Base-by-base conservation (phyloP, 345 rosid genomes). In the Xanthoceras sorbifolium region DNA sequence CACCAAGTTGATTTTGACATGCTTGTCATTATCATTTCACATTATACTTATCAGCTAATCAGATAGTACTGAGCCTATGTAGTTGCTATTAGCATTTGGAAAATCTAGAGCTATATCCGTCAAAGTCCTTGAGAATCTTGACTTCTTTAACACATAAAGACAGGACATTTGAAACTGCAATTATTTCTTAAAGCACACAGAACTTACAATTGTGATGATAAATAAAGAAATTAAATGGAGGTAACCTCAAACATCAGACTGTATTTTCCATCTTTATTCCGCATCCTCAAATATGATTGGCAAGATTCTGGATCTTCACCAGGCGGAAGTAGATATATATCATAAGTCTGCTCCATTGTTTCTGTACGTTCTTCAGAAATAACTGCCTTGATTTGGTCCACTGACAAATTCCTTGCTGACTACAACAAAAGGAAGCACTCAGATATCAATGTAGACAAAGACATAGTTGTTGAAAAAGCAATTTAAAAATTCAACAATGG, bases 201-300 rank as follows among this genome's bases (percentile, higher is more conserved):
- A 54, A 61, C 6, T 11, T 57, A 15, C 38, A 68, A n/a, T 48
- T 38, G 20, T 3, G 8, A 65, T 66, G 7, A n/a, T 22, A 74
- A 31, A 54, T 31, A 50, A 69, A 74, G 44, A 55, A 50, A 67
- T 78, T 78, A 61, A 36, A 22, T 18, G 61, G 64, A 72, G 34
- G 92, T 78, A 78, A 97, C 99, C 99, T 97, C 99, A 86, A 97
- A 94, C 99, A 97, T 97, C 78, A 97, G 99, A 83, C 90, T 94
- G 79, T 97, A 97, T 85, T 92, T 94, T 84, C 98, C 99, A 76
- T 97, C 98, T 89, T 92, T 97, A 74, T 97, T 97, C 82, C 98
- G 88, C 98, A 97, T 97, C 85, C 99, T 92, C 81, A 94, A 77
- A 83, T 97, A 97, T 46, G 99, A 97, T 71, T 97, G 98, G 74